Base-by-base conservation (phyloP, 345 rosid genomes). In the Ceriops tagal region DNA sequence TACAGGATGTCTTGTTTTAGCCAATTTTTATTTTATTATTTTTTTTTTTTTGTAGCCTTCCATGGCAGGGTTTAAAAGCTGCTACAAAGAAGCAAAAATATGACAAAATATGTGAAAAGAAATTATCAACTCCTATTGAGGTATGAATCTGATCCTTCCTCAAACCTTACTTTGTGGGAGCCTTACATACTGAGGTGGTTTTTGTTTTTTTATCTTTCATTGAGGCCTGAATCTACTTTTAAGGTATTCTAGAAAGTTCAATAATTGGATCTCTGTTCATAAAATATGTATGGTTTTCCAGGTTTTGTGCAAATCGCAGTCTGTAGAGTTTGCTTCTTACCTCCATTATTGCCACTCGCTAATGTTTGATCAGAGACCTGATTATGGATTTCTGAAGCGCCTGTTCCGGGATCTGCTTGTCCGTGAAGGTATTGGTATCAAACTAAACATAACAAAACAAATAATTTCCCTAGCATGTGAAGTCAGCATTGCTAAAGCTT, bases 11-110 rank as follows among this genome's bases (percentile, higher is more conserved):
- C 39, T 32, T 37, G 61, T 51, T 5, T 55, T 59, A 70, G 39
- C 67, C 75, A 34, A 67, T 47, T 66, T 2, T 70, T 31, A 31
- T 31, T 31, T 47, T 66, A 3, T 70, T 31, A 5, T 31, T 31
- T 5, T 16, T 78, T 76, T 70, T 76, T 46, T 46, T 61, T 58
- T 66, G 67, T 75, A 92, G 95, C 83, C 95, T 92, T 70, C 98
- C 98, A 7, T 92, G 96, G 98, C 98, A 88, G 82, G 96, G 95
- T 58, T 81, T 92, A 66, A 90, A 85, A 84, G 96, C 92, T 53
- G 92, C 89, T 43, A 90, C 92, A 56, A 92, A 92, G 77, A 92
- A 90, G 81, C 96, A 90, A 66, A 90, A 92, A 72, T 90, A 92
- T 66, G 95, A 92, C 75, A 83, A 88, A 82, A 90, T 92, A 73